Evolutionary conservation across 352 stramenopile genomes (phyloP).

Genomic region (Globisporangium heterothallicum): DNA sequence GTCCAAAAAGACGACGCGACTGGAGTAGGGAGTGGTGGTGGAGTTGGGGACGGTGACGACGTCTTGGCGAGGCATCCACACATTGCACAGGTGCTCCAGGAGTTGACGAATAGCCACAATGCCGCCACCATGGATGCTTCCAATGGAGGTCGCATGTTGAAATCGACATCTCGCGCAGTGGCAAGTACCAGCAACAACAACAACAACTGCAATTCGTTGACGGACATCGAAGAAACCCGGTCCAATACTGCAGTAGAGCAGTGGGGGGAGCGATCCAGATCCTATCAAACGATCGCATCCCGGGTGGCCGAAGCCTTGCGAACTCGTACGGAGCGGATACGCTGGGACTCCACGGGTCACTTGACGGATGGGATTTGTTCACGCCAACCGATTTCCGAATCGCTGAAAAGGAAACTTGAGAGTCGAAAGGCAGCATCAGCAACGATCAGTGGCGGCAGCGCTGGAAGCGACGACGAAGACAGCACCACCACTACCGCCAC

Average conservation of each 20-base stretch:
- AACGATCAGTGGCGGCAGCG: conserved; percentile 5
- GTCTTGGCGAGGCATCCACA: conserved; percentile 37
- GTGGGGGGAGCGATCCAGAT: conserved; percentile 38
- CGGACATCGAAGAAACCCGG: neutral
- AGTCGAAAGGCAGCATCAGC: neutral
- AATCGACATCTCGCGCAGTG: neutral
- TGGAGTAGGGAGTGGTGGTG: neutral
- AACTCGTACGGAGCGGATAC: conserved; percentile 22
- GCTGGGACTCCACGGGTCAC: conserved; percentile 42
- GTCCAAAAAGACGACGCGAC: neutral
- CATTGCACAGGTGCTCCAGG: conserved; percentile 34
- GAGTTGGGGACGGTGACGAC: conserved; percentile 16
- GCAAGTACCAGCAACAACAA: neutral
- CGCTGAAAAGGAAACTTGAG: conserved; percentile 14
- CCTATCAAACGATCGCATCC: conserved; percentile 39
- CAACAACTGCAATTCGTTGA: neutral
- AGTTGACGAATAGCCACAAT: conserved; percentile 9
- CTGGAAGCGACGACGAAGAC: neutral
- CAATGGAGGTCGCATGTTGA: neutral
- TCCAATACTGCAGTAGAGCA: conserved; percentile 18
- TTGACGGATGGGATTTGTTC: conserved; percentile 16
- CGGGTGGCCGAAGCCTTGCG: conserved; percentile 24
- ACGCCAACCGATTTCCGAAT: conserved; percentile 4
- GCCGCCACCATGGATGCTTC: conserved; percentile 1
- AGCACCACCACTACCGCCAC: no score